Evolutionary conservation across 2,329 filamentous ascomycete species (phyloP).

Genomic region (Phialocephala subalpina): DNA sequence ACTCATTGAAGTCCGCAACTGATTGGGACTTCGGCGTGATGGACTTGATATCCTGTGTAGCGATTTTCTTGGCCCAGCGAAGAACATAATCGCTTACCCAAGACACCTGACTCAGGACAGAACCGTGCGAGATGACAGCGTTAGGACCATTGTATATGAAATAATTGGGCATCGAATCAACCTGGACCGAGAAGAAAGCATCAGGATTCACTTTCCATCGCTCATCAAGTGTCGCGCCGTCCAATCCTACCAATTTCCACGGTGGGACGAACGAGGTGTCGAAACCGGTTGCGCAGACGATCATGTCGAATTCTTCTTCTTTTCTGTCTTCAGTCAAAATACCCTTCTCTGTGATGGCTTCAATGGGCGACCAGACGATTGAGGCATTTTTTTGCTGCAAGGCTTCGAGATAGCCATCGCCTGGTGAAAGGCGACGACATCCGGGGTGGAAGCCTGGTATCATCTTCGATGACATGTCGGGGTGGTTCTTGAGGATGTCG

Average conservation of each 20-base stretch:
- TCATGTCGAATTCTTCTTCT: conserved; percentile 43
- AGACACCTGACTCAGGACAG: conserved; percentile 37
- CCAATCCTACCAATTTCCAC: conserved; percentile 33
- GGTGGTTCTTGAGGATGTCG: conserved; percentile 49
- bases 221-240: conserved; percentile 23
- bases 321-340: conserved; percentile 41
- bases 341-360: conserved; percentile 47
- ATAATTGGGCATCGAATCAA: conserved; percentile 30
- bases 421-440: conserved; percentile 50
- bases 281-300: conserved; percentile 47
- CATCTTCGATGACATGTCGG: conserved; percentile 41
- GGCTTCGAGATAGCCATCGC: conserved; percentile 48
- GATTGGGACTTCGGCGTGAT: conserved; percentile 45
- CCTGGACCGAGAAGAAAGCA: conserved; percentile 32
- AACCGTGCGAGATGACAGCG: conserved; percentile 35
- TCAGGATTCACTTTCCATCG: conserved; percentile 41
- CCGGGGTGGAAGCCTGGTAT: conserved; percentile 52
- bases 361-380: conserved; percentile 52
- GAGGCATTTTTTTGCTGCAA: conserved; percentile 44
- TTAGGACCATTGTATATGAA: conserved; percentile 34
- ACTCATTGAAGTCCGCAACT: conserved; percentile 41
- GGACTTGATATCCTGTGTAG: conserved; percentile 20
- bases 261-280: conserved; percentile 37
- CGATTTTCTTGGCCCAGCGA: conserved; percentile 44
- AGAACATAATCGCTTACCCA: conserved; percentile 46